phyloP scores from a whole-genome alignment of 179 eudicot genomes.

The Silene vulgaris region DNA sequence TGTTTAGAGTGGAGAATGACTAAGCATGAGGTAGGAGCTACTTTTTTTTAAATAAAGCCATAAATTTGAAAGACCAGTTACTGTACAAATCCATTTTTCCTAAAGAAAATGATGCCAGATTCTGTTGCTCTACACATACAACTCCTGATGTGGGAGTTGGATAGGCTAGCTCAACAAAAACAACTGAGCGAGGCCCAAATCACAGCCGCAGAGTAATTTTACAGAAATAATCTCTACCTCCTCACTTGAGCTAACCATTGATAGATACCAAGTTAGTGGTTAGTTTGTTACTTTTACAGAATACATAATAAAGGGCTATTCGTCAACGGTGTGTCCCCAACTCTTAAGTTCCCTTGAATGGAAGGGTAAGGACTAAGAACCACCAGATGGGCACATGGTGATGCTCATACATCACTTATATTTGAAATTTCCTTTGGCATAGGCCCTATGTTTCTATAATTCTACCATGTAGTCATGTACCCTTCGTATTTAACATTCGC shows the following conservation, averaged over 20 bases:
- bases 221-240: neutral
- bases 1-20: too few relatives aligned
- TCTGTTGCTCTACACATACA: neutral
- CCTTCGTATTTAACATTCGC: too few relatives aligned
- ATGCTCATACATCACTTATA: too few relatives aligned
- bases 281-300: neutral
- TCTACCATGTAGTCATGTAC: too few relatives aligned
- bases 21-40: too few relatives aligned
- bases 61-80: too few relatives aligned
- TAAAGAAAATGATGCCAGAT: neutral
- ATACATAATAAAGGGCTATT: neutral
- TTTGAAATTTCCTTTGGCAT: too few relatives aligned
- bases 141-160: neutral
- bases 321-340: neutral
- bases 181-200: neutral
- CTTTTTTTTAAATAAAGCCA: too few relatives aligned
- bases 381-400: too few relatives aligned
- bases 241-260: neutral
- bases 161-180: neutral
- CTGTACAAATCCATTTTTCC: neutral
- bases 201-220: neutral
- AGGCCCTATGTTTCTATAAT: too few relatives aligned
- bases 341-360: neutral
- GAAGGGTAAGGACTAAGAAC: neutral
- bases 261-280: too few relatives aligned